Evolutionary conservation across 2,329 filamentous ascomycete genomes (phyloP), one percentile per base, ranked within the genome.

Genomic region (Sporothrix euskadiensis): DNA sequence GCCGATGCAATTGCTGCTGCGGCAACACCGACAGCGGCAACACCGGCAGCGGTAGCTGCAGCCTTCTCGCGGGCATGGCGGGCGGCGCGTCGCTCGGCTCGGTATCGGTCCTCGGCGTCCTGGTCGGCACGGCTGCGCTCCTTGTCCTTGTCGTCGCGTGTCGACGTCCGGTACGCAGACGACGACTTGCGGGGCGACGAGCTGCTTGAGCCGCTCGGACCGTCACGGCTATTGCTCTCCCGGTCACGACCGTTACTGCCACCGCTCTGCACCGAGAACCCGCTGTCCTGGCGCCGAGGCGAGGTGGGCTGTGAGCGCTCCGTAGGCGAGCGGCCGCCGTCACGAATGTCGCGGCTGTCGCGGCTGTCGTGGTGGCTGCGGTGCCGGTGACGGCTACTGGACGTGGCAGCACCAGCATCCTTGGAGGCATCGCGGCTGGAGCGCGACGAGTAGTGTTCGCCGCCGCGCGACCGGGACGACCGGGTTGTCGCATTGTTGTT

Each of bases 211-310:
- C 77, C 78, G 41, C 7, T 14, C 8, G 14, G 22, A 22, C 66
- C 44, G 6, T 69, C 66, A 12, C 66, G 66, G 66, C 47, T 35
- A 19, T 47, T 35, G 26, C 16, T 22, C n/a, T 66, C 61, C 5
- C 66, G 47, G 30, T 63, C 59, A 22, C 57, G 57, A 16, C 47
- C 22, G 19, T 47, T 19, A n/a, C 59, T 63, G 3, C 59, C 59
- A 14, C 69, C 63, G 39, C 74, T 73, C n/a, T 74, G 71, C 22
- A 32, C 73, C 39, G 77, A 76, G 74, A 83, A 82, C 0, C 84
- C 85, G 74, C 84, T 86, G 73, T 86, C 85, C 71, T 83, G 82
- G 72, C 83, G 81, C 71, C 80, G 83, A 4, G 84, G 82, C n/a
- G 82, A 81, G 76, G 63, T 76, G 76, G 83, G 65, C 81, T 79